These are phyloP conservation scores for Ilex paraguariensis DNA, from an alignment of 305 asterid genomes.

Conservation along the genomic window DNA sequence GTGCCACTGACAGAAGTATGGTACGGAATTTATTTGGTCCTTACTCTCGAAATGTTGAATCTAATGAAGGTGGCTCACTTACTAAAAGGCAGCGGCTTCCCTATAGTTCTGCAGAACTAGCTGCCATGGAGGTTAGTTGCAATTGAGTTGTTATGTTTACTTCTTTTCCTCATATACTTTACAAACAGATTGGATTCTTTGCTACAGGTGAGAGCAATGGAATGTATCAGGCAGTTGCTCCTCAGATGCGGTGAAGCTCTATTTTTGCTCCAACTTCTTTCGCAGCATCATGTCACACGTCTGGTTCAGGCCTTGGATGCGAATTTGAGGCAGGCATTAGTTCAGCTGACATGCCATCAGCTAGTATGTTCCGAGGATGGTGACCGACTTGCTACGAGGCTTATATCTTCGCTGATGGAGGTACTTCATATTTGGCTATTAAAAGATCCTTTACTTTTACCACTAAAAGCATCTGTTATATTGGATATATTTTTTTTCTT, in stretches of 20 bases:
- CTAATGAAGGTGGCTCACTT: slow-evolving; percentile 55
- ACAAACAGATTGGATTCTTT: slow-evolving; percentile 16
- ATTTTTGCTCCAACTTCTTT: slow-evolving; percentile 77
- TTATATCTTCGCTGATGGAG: slow-evolving; percentile 95
- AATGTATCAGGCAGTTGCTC: slow-evolving; percentile 92
- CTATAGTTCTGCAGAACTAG: slow-evolving; percentile 83
- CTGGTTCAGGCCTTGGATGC: slow-evolving; percentile 70
- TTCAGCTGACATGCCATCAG: slow-evolving; percentile 85
- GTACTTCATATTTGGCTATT: slow-evolving; percentile 33
- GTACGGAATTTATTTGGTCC: slow-evolving; percentile 81
- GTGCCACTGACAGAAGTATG: slow-evolving; percentile 76
- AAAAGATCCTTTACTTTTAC: neutral
- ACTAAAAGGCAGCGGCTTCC: slow-evolving; percentile 86
- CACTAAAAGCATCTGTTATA: neutral
- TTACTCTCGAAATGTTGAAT: slow-evolving; percentile 56
- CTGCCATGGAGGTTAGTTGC: slow-evolving; percentile 91
- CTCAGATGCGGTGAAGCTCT: slow-evolving; percentile 93
- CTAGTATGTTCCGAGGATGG: slow-evolving; percentile 92
- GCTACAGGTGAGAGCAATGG: slow-evolving; percentile 96
- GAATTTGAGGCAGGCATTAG: slow-evolving; percentile 52
- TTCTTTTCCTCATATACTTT: slow-evolving; percentile 6
- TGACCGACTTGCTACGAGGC: slow-evolving; percentile 76
- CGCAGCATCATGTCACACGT: slow-evolving; percentile 79
- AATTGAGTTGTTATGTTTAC: slow-evolving; percentile 17
- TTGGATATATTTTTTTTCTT: neutral